Percentiles rank a stretch among this genome's conserved stretches.
phyloP scores from a whole-genome alignment of 1,284 basidiomycete genomes.

The Sutorius eximius region DNA sequence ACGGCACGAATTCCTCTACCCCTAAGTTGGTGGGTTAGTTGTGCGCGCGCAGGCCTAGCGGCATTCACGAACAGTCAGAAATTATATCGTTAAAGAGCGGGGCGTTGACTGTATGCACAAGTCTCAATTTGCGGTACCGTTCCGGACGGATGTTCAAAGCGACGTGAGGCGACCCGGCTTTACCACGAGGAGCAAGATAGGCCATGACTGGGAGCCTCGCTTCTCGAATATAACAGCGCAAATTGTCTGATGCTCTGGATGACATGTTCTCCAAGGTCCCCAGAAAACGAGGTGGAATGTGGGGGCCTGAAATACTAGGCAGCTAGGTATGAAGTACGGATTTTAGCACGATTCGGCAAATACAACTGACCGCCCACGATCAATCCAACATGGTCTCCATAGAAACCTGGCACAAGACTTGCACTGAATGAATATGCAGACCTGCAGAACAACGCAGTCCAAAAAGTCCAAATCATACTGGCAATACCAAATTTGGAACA shows the following conservation, averaged over 20 bases:
- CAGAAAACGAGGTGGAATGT: background rate
- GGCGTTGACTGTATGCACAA: slow-evolving; percentile 40
- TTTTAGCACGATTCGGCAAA: background rate
- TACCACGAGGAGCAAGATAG: slow-evolving; percentile 34
- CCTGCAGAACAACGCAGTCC: slow-evolving; percentile 14
- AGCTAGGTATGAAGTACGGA: background rate
- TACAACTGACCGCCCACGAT: background rate
- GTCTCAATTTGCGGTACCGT: slow-evolving; percentile 47
- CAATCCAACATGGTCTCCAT: slow-evolving; percentile 18
- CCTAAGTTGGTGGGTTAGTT: slow-evolving; percentile 30
- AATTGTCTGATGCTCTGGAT: slow-evolving; percentile 42
- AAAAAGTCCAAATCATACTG: slow-evolving; percentile 7
- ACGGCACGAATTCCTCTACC: slow-evolving; percentile 40
- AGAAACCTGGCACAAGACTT: slow-evolving; percentile 14
- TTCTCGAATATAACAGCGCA: slow-evolving; percentile 47
- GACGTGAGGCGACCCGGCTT: slow-evolving; percentile 47
- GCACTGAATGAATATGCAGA: background rate
- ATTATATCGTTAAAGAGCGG: slow-evolving; percentile 34
- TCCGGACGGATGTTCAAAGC: slow-evolving; percentile 47
- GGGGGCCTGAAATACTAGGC: background rate
- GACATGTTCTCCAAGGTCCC: slow-evolving; percentile 21
- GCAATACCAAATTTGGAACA: slow-evolving; percentile 7
- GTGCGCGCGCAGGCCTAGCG: background rate
- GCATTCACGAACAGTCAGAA: slow-evolving; percentile 37
- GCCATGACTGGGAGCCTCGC: slow-evolving; percentile 51